Evolutionary conservation across 2,329 filamentous ascomycete genomes (phyloP).

Genomic region (Penicillium sp.): DNA sequence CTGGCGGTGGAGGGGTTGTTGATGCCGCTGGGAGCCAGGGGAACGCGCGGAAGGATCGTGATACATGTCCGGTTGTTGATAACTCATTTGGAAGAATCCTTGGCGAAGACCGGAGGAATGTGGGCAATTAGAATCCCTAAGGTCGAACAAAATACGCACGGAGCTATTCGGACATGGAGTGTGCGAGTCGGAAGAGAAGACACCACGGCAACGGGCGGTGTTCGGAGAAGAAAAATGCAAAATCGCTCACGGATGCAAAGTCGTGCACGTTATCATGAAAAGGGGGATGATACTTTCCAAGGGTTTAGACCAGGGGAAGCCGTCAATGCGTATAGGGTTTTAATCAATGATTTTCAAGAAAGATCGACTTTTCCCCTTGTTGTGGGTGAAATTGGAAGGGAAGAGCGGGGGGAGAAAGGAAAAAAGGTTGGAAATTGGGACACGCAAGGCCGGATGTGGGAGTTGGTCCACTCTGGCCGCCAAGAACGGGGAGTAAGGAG

Average conservation of each 20-base stretch:
- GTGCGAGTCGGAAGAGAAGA: slow-evolving; percentile 8
- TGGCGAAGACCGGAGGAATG: slow-evolving; percentile 30
- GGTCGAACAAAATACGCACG: slow-evolving; percentile 21
- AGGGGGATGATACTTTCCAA: neutral
- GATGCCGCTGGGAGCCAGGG: slow-evolving; percentile 70
- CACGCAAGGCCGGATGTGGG: slow-evolving; percentile 18
- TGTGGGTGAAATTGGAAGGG: neutral
- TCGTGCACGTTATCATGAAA: slow-evolving; percentile 22
- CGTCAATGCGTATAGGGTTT: neutral
- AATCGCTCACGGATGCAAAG: slow-evolving; percentile 21
- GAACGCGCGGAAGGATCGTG: slow-evolving; percentile 71
- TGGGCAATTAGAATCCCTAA: slow-evolving; percentile 27
- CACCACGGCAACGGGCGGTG: slow-evolving; percentile 1
- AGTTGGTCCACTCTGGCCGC: slow-evolving; percentile 15
- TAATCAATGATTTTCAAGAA: slow-evolving; percentile 7
- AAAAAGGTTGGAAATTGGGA: slow-evolving; percentile 18
- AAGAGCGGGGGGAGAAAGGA: slow-evolving; percentile 4
- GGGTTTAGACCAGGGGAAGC: neutral
- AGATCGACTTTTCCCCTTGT: neutral
- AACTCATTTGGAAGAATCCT: slow-evolving; percentile 34
- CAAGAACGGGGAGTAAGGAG: slow-evolving; percentile 23
- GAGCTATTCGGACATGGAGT: slow-evolving; percentile 36
- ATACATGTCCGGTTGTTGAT: slow-evolving; percentile 56
- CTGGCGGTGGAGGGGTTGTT: slow-evolving; percentile 67
- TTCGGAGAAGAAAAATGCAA: slow-evolving; percentile 11